Evolutionary conservation across 148 eudicot species (phyloP).

Genomic region (Salicornia ramosissima): DNA sequence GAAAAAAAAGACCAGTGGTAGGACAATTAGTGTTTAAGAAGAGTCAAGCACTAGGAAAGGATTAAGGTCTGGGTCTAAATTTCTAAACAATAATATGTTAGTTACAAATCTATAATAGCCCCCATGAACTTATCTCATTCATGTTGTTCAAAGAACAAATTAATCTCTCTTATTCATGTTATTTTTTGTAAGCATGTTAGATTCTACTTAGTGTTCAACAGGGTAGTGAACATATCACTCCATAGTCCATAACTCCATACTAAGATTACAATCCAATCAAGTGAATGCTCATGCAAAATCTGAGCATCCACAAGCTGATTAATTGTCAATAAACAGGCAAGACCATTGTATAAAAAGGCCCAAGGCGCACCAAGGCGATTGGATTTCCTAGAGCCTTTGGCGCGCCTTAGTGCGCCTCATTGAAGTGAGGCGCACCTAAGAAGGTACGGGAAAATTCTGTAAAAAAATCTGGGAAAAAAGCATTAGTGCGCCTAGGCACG

Average conservation of each 20-base stretch:
- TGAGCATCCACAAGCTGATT: background rate
- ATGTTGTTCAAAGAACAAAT: background rate
- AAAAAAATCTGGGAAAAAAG: no score
- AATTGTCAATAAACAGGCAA: slow-evolving; percentile 1
- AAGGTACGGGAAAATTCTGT: no score
- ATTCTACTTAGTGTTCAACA: no score
- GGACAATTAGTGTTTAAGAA: background rate
- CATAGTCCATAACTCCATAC: background rate
- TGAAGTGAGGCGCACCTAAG: no score
- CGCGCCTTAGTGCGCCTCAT: no score
- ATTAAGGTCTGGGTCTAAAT: background rate
- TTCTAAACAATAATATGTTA: background rate
- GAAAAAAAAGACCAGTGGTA: background rate
- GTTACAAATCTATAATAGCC: background rate
- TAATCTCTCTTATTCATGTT: background rate
- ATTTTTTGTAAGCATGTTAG: background rate
- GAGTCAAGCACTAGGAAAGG: background rate
- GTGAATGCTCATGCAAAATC: background rate
- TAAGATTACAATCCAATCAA: background rate
- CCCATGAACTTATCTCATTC: background rate
- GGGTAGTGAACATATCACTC: background rate
- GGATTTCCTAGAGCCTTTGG: no score
- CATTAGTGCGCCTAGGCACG: no score
- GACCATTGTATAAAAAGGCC: no score
- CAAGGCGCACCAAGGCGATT: no score